Percentiles rank a stretch among this genome's conserved stretches.
phyloP scores from a whole-genome alignment of 2,329 filamentous ascomycete species.

The Ceratocystis ficicola region DNA sequence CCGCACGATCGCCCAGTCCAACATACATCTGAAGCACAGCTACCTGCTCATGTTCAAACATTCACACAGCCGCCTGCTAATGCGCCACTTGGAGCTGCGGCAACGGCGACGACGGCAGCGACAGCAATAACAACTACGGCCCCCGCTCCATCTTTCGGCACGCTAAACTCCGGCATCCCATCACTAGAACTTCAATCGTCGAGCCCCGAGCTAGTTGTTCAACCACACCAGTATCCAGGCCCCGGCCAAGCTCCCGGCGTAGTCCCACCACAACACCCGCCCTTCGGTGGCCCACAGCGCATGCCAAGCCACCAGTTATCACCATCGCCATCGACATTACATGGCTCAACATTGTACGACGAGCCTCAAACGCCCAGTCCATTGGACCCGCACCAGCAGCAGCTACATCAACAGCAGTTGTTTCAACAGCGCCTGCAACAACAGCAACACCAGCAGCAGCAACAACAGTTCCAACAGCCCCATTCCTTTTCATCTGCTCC shows the following conservation, averaged over 20 bases:
- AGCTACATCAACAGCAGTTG: conserved; percentile 1
- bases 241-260: not conserved
- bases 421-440: not conserved
- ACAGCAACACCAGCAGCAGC: not conserved
- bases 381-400: not conserved
- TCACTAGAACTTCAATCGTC: not conserved
- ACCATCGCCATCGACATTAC: conserved; percentile 5
- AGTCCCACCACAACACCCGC: not conserved
- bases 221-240: not conserved
- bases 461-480: conserved; percentile 1
- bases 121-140: not conserved
- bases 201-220: conserved; percentile 1
- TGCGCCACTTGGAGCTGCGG: no score
- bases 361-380: conserved; percentile 4
- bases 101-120: no score
- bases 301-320: not conserved
- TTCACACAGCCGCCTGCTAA: no score
- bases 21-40: not conserved
- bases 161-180: not conserved
- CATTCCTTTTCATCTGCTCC: not conserved
- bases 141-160: not conserved
- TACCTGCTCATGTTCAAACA: not conserved
- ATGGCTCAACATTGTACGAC: conserved; percentile 4
- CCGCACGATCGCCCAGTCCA: not conserved
- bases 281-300: not conserved